Percentiles rank a stretch among this genome's conserved stretches.
phyloP scores from a whole-genome alignment of 495 filamentous ascomycete genomes.

The Tuber microsphaerosporum region DNA sequence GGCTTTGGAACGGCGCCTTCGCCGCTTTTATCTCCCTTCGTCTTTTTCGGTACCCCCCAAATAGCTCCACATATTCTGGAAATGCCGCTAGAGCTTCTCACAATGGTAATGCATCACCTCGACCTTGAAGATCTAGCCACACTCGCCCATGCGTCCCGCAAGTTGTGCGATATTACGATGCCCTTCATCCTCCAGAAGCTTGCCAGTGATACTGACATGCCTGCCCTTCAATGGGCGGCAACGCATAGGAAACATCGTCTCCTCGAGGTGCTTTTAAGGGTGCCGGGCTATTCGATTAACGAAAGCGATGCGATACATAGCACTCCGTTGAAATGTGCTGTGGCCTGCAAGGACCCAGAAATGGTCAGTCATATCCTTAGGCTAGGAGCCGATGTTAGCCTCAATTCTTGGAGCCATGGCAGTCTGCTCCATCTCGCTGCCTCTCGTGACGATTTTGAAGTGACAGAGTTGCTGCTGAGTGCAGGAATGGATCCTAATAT shows the following conservation, averaged over 20 bases:
- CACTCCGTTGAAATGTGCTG: neutral
- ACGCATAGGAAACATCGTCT: neutral
- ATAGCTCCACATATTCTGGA: neutral
- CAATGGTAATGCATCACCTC: neutral
- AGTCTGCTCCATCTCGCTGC: neutral
- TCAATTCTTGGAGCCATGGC: neutral
- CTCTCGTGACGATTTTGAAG: neutral
- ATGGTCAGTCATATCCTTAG: neutral
- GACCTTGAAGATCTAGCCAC: neutral
- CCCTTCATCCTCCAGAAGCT: neutral
- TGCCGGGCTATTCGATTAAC: neutral
- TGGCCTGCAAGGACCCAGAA: neutral
- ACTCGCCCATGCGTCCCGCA: neutral
- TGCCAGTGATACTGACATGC: neutral
- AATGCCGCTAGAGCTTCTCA: neutral
- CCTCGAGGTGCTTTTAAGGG: neutral
- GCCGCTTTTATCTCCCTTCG: neutral
- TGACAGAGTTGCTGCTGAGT: neutral
- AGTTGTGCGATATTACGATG: neutral
- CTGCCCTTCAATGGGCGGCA: neutral
- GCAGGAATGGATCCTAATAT: neutral
- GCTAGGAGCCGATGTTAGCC: neutral
- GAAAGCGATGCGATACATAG: neutral
- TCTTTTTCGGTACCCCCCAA: neutral
- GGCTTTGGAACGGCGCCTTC: neutral